Evolutionary conservation across 2,329 filamentous ascomycete species (phyloP), one percentile per base, ranked within the genome.

Genomic region (Acrodontium crateriforme): DNA sequence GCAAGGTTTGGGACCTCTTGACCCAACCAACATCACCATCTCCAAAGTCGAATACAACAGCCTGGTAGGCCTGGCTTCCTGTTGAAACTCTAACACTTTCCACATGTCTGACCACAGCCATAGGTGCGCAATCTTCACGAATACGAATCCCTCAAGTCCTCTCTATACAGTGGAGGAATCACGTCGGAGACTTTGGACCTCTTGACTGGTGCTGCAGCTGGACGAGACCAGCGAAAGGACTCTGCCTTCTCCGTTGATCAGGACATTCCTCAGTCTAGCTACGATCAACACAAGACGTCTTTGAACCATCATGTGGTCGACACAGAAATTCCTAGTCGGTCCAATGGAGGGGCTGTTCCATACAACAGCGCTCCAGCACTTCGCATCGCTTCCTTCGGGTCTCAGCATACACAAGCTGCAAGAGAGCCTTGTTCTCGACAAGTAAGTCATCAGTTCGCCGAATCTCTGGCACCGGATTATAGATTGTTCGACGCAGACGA

Each of bases 1-100:
- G 8, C 36, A 42, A n/a, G 23, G 33, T 9, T 28, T 38, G n/a
- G 38, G 31, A 8, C 34, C 33, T 6, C 29, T 33, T 9, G 41
- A 47, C 30, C 31, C 41, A 8, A 31, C 34, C 25, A 38, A 39
- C 25, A 58, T 78, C 25, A 66, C 60, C 31, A 66, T 82, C 30
- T 56, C 67, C 19, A 71, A 63, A 44, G 49, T 54, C 27, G 73
- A 83, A 45, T 71, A 82, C 52, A 64, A 74, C 27, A 52, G 50
- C 26, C 59, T 83, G 35, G 60, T 73, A 40, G 50, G 63, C n/a
- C n/a, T n/a, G n/a, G n/a, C n/a, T n/a, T n/a, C n/a, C n/a, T n/a
- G n/a, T n/a, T n/a, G n/a, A n/a, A n/a, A n/a, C n/a, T n/a, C n/a
- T n/a, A n/a, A n/a, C n/a, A n/a, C n/a, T n/a, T 22, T 8, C 4